These are phyloP conservation scores for Fusarium devonianum DNA, from an alignment of 2,329 filamentous ascomycete species.

Conservation along the genomic window DNA sequence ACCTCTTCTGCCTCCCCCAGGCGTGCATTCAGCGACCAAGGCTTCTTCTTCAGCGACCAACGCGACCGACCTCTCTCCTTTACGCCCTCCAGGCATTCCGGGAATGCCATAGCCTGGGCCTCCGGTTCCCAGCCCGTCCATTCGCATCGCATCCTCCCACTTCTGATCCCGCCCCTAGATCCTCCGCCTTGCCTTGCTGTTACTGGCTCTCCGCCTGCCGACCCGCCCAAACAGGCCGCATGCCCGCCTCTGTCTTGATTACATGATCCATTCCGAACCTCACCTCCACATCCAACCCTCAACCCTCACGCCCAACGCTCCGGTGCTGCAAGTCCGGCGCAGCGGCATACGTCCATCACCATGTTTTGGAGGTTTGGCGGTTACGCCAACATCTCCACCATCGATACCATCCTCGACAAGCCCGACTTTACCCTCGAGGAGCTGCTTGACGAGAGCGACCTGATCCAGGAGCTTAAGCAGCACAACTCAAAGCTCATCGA, in stretches of 20 bases:
- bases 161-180: conserved; percentile 3
- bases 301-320: conserved; percentile 32
- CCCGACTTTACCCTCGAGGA: conserved; percentile 95
- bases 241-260: conserved; percentile 35
- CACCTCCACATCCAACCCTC: conserved; percentile 28
- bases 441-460: conserved; percentile 91
- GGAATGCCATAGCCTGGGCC: conserved; percentile 21
- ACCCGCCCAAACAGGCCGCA: conserved; percentile 24
- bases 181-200: conserved; percentile 9
- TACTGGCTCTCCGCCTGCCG: conserved; percentile 24
- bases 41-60: not conserved
- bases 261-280: conserved; percentile 40
- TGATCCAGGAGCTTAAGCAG: conserved; percentile 97
- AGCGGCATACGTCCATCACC: conserved; percentile 57
- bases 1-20: conserved; percentile 6
- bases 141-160: conserved; percentile 4
- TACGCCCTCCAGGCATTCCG: conserved; percentile 18
- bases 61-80: conserved; percentile 22
- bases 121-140: not conserved
- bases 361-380: conserved; percentile 99
- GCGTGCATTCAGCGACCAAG: conserved; percentile 4
- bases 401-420: conserved; percentile 97
- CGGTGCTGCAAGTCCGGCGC: conserved; percentile 46
- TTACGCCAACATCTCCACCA: conserved; percentile 95
- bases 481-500: conserved; percentile 98